Conservation (phyloP, 1,284 basidiomycete species). For the Trametes pubescens region DNA sequence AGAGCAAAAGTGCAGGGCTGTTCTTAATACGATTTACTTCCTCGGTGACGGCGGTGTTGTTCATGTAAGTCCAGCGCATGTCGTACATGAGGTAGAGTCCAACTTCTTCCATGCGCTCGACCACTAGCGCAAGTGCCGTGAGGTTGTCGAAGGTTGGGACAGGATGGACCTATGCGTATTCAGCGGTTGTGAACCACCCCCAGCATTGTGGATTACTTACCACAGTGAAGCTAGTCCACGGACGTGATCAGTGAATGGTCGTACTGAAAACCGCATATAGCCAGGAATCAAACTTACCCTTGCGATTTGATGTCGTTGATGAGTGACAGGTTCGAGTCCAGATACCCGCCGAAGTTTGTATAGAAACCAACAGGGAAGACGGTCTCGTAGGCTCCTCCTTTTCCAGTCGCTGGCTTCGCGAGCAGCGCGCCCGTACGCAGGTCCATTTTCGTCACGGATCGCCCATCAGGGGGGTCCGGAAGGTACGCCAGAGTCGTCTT, state of each 20-base stretch:
- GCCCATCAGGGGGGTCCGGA: conserved; percentile 55
- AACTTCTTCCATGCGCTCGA: conserved; percentile 75
- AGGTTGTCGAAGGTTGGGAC: conserved; percentile 68
- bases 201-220: conserved; percentile 26
- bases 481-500: conserved; percentile 60
- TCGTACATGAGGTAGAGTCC: conserved; percentile 82
- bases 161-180: conserved; percentile 60
- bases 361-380: conserved; percentile 81
- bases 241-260: neutral
- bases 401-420: conserved; percentile 59
- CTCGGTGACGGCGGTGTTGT: conserved; percentile 65
- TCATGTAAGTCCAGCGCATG: conserved; percentile 74
- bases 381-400: conserved; percentile 59
- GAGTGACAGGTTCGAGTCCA: conserved; percentile 62
- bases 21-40: conserved; percentile 74
- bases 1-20: conserved; percentile 72
- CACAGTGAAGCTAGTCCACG: conserved; percentile 37
- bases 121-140: conserved; percentile 60
- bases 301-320: conserved; percentile 64
- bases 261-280: neutral
- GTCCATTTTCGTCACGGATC: conserved; percentile 75
- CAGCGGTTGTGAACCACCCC: conserved; percentile 43
- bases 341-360: conserved; percentile 67
- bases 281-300: conserved; percentile 55
- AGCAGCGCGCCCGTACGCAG: conserved; percentile 71